Base-by-base conservation (phyloP, 371 early-diverging fungal genomes). In the Mortierella polycephala region DNA sequence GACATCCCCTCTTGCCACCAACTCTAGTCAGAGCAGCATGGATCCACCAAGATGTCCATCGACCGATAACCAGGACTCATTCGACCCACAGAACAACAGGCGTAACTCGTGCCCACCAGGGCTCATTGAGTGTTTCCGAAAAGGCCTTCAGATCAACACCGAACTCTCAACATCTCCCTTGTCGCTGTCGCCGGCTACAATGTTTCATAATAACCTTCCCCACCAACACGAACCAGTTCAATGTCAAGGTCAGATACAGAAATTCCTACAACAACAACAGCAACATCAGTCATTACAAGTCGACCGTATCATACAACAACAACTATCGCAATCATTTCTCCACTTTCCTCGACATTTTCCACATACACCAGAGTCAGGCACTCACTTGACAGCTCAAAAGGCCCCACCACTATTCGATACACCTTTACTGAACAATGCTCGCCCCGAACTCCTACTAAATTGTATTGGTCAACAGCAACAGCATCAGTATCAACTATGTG, bases 41-140 rank as follows among this genome's bases (percentile, higher is more conserved):
- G 30, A 46, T 50, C 30, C 30, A 30, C 4, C 30, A 30, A 30
- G 30, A 30, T 30, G 1, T 30, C 30, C 30, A 30, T 30, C 30
- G 4, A 30, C 30, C 30, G 30, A 30, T 30, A 14, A 23, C 13
- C 46, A 20, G 30, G 10, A 1, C 23, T 39, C 14, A 30, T 61
- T 51, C 21, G 64, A 64, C 5, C 39, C 30, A 0, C 64, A 57
- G 9, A 49, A 66, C 2, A 6, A 12, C 6, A 47, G 74, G 53
- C 68, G 74, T 54, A 74, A 74, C 61, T 74, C 74, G 16, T 74
- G 74, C 23, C 74, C 74, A 21, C 51, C 74, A 30, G 67, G 42
- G 44, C 52, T 74, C 11, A 67, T 68, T 11, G 61, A 64, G 40
- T 50, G 62, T 46, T 60, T 61, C 51, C 55, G 49, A 2, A 57